Conservation (phyloP, 441 rosid genomes). For the Populus hybrid region DNA sequence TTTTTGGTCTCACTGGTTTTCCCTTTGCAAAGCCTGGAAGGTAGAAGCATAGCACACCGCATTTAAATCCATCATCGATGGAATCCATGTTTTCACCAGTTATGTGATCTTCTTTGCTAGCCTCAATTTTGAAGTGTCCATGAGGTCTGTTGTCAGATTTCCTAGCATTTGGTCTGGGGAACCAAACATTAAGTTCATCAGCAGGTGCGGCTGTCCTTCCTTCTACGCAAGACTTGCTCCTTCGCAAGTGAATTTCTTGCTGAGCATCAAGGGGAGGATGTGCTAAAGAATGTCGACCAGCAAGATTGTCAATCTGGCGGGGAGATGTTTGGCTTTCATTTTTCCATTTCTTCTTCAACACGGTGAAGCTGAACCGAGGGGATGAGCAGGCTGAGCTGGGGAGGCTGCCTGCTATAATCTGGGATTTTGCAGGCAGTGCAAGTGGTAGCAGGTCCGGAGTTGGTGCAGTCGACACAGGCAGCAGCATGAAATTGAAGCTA, state of each 20-base stretch:
- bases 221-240: conserved; percentile 68
- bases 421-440: conserved; percentile 38
- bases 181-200: conserved; percentile 53
- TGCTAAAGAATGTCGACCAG: conserved; percentile 15
- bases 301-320: conserved; percentile 25
- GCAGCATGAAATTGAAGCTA: conserved; percentile 42
- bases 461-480: conserved; percentile 24
- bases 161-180: conserved; percentile 22
- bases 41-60: conserved; percentile 70
- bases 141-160: neutral
- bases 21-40: conserved; percentile 70
- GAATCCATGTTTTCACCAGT: conserved; percentile 18
- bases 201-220: conserved; percentile 38
- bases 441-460: conserved; percentile 31
- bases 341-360: conserved; percentile 41
- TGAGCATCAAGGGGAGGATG: conserved; percentile 4
- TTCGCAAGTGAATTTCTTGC: conserved; percentile 19
- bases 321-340: conserved; percentile 39
- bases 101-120: neutral
- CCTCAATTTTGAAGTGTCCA: conserved; percentile 22
- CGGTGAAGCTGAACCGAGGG: conserved; percentile 51
- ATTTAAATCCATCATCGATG: conserved; percentile 56
- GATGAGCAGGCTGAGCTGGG: conserved; percentile 52
- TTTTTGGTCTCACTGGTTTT: conserved; percentile 38
- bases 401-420: conserved; percentile 47